Evolutionary conservation across 2,329 filamentous ascomycete genomes (phyloP).

Genomic region (Arthroderma sp.): DNA sequence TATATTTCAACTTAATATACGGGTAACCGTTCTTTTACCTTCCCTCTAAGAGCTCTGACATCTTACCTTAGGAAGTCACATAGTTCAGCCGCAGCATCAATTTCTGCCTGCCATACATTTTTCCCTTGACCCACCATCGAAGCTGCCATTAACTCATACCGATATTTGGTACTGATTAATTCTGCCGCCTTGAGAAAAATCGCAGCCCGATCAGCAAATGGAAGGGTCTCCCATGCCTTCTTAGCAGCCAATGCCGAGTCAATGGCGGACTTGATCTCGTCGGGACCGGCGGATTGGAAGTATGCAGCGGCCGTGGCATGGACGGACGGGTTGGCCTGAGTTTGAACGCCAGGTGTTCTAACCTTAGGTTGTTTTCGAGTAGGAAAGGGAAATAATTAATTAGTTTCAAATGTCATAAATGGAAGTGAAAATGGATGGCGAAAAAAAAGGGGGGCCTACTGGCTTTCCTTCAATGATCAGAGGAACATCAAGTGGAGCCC

Average conservation of each 20-base stretch:
- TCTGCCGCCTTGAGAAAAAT: slow-evolving; percentile 94
- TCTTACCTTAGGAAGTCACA: slow-evolving; percentile 53
- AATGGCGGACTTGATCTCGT: slow-evolving; percentile 68
- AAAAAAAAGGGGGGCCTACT: slow-evolving; percentile 34
- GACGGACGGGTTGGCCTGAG: slow-evolving; percentile 55
- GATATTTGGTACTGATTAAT: slow-evolving; percentile 77
- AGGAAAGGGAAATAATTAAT: no score
- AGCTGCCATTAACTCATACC: slow-evolving; percentile 88
- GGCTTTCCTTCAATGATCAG: slow-evolving; percentile 72
- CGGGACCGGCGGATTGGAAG: slow-evolving; percentile 57
- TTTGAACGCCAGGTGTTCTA: no score
- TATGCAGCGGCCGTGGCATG: slow-evolving; percentile 71
- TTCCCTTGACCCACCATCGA: slow-evolving; percentile 96
- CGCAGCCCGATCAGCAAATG: slow-evolving; percentile 80
- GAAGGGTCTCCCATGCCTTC: slow-evolving; percentile 67
- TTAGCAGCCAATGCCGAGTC: slow-evolving; percentile 72
- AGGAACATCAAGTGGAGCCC: slow-evolving; percentile 63
- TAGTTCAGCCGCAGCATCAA: slow-evolving; percentile 83
- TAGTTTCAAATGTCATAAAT: no score
- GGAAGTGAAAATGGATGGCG: not conserved
- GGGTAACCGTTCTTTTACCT: no score
- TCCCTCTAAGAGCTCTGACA: no score
- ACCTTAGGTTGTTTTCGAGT: no score
- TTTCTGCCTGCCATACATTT: slow-evolving; percentile 98
- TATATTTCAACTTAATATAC: slow-evolving; percentile 29